Evolutionary conservation across 2,329 filamentous ascomycete species (phyloP).

Genomic region (Aureobasidium sp.): DNA sequence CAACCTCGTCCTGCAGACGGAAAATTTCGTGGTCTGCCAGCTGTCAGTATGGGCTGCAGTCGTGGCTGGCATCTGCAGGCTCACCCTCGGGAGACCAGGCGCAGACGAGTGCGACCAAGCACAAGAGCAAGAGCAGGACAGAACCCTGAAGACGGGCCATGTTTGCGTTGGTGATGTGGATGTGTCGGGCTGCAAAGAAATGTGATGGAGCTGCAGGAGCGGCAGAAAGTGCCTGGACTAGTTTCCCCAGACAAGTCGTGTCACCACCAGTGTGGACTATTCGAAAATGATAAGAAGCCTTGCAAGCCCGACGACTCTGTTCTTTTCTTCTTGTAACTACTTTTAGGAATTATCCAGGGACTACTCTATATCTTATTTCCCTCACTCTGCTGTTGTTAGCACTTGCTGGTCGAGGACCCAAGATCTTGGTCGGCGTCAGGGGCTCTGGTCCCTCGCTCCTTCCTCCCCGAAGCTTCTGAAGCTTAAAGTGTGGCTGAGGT

Average conservation of each 20-base stretch:
- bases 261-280: neutral
- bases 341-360: neutral
- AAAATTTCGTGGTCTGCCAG: slow-evolving; percentile 90
- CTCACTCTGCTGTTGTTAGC: neutral
- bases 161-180: slow-evolving; percentile 28
- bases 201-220: slow-evolving; percentile 15
- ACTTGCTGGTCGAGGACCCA: neutral
- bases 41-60: slow-evolving; percentile 12
- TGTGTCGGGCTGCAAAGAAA: slow-evolving; percentile 18
- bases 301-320: neutral
- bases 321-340: neutral
- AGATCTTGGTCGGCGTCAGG: neutral
- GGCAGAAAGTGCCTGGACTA: slow-evolving; percentile 11
- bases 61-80: slow-evolving; percentile 20
- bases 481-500: slow-evolving; percentile 6
- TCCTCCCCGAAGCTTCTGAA: neutral
- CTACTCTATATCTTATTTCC: neutral
- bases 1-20: slow-evolving; percentile 81
- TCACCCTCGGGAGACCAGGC: slow-evolving; percentile 84
- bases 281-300: neutral
- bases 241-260: slow-evolving; percentile 13
- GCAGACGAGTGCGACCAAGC: slow-evolving; percentile 58
- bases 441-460: neutral
- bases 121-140: slow-evolving; percentile 61
- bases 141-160: slow-evolving; percentile 65